These are phyloP conservation scores for Chaetomiaceae sp. DNA, from an alignment of 2,329 filamentous ascomycete species.

Conservation along the genomic window DNA sequence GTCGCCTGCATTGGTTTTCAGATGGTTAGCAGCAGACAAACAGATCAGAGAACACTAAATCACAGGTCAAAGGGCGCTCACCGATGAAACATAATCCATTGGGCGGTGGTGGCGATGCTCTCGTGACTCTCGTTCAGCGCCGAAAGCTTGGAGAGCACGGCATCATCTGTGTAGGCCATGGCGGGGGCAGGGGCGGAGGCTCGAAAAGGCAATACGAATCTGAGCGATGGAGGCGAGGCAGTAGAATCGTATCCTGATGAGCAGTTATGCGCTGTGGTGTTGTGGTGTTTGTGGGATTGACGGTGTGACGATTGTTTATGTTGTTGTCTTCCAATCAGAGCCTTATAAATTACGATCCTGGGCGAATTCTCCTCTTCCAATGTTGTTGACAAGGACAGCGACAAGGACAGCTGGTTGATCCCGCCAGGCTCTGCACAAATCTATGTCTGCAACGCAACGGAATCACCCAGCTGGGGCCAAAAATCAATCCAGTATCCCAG, in stretches of 20 bases:
- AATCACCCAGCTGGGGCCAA: conserved; percentile 3
- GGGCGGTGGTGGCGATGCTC: conserved; percentile 89
- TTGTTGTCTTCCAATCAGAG: conserved; percentile 11
- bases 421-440: conserved; percentile 6
- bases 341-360: conserved; percentile 18
- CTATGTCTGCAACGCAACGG: background rate
- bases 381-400: background rate
- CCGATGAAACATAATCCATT: conserved; percentile 99
- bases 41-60: background rate
- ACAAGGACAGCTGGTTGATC: background rate
- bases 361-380: background rate
- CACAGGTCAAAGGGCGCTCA: conserved; percentile 38
- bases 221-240: conserved; percentile 1
- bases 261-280: background rate
- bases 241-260: background rate
- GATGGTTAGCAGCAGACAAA: conserved; percentile 29
- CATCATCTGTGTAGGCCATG: conserved; percentile 96
- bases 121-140: conserved; percentile 96
- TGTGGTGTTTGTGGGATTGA: background rate
- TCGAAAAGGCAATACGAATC: background rate
- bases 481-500: background rate
- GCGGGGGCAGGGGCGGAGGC: conserved; percentile 16
- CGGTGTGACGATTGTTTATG: background rate
- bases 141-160: conserved; percentile 89
- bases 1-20: conserved; percentile 63